Percentiles rank a stretch among this genome's conserved stretches.
Evolutionary conservation across 2,329 filamentous ascomycete species (phyloP).

Genomic region (Clonostachys chloroleuca): DNA sequence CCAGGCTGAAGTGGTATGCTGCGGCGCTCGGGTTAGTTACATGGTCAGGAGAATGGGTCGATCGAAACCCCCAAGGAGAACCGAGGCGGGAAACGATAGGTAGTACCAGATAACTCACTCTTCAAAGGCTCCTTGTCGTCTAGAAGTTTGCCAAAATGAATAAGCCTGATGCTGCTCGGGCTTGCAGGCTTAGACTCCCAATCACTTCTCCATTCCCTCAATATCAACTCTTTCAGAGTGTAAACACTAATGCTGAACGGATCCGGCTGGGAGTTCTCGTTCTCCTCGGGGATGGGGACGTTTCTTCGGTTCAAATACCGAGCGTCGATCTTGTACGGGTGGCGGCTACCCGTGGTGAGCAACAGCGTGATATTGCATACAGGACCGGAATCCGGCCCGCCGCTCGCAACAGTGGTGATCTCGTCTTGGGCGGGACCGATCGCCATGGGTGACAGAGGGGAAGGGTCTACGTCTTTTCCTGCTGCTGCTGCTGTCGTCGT

Average conservation of each 20-base stretch:
- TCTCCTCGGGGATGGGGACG: conserved; percentile 67
- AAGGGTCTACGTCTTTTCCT: conserved; percentile 25
- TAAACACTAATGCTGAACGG: conserved; percentile 91
- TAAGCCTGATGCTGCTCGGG: conserved; percentile 84
- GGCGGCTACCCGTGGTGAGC: conserved; percentile 74
- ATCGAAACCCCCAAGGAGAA: not conserved
- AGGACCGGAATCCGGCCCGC: conserved; percentile 23
- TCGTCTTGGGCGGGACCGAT: conserved; percentile 39
- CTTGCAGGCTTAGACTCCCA: conserved; percentile 86
- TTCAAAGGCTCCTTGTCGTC: conserved; percentile 83
- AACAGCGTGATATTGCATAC: conserved; percentile 77
- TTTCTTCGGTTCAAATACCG: conserved; percentile 79
- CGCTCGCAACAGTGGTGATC: conserved; percentile 25
- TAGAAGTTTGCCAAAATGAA: conserved; percentile 85
- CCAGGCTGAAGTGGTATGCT: conserved; percentile 77
- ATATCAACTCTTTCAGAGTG: conserved; percentile 88
- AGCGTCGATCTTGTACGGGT: conserved; percentile 87
- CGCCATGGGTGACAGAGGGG: conserved; percentile 24
- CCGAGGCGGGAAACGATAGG: not conserved
- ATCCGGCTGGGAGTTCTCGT: conserved; percentile 57
- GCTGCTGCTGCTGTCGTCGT: conserved; percentile 9
- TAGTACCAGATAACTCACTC: conserved; percentile 50
- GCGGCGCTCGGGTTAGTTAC: conserved; percentile 1
- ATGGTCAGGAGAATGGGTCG: not conserved
- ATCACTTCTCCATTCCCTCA: conserved; percentile 87